These are phyloP conservation scores for Tolypocladium amazonense DNA, from an alignment of 2,329 filamentous ascomycete species.

Conservation along the genomic window DNA sequence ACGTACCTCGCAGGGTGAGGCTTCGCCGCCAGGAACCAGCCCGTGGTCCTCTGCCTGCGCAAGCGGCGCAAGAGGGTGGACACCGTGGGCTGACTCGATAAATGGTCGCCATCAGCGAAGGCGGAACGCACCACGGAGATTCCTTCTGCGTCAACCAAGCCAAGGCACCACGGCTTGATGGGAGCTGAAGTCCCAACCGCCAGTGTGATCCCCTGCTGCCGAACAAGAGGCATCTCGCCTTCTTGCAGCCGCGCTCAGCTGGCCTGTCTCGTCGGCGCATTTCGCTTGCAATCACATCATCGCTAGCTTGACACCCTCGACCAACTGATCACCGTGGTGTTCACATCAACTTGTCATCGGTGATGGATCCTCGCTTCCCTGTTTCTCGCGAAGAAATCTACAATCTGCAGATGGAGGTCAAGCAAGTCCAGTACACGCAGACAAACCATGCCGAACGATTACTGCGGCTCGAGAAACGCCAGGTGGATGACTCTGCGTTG, in stretches of 20 bases:
- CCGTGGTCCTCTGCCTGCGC: slow-evolving; percentile 25
- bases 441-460: slow-evolving; percentile 52
- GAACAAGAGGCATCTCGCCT: background rate
- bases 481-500: slow-evolving; percentile 55
- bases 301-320: background rate
- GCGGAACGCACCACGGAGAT: background rate
- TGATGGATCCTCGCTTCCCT: slow-evolving; percentile 55
- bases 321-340: background rate
- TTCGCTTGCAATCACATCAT: background rate
- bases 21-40: slow-evolving; percentile 13
- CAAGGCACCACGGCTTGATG: slow-evolving; percentile 1
- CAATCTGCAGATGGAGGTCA: slow-evolving; percentile 60
- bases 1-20: slow-evolving; percentile 1
- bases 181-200: background rate
- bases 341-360: slow-evolving; percentile 13
- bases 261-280: background rate
- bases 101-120: slow-evolving; percentile 22
- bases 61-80: slow-evolving; percentile 33
- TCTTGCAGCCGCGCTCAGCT: background rate
- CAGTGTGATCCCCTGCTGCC: background rate
- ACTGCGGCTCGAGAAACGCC: slow-evolving; percentile 51
- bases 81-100: slow-evolving; percentile 21
- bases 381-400: slow-evolving; percentile 54
- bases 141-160: background rate
- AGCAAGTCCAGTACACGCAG: slow-evolving; percentile 55